Percentiles rank a stretch among this genome's conserved stretches.
phyloP scores from a whole-genome alignment of 495 filamentous ascomycete species.

The Podospora fimiseda region DNA sequence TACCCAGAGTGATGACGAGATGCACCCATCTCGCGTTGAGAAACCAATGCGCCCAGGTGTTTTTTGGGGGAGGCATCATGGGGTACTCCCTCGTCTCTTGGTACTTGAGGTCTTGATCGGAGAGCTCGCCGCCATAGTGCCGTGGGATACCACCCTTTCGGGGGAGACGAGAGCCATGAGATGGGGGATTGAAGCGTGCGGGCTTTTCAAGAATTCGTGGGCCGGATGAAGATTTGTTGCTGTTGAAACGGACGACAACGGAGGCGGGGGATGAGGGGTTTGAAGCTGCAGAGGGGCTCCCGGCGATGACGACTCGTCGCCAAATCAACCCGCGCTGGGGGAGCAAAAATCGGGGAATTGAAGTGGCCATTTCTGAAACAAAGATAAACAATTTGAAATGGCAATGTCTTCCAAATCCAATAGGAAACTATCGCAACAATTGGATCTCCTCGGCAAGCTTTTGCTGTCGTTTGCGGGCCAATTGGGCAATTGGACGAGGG shows the following conservation, averaged over 20 bases:
- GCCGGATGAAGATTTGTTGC: constrained; percentile 1
- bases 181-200: constrained; percentile 76
- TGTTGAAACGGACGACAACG: constrained; percentile 12
- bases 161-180: constrained; percentile 61
- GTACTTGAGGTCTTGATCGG: constrained; percentile 50
- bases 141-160: constrained; percentile 33
- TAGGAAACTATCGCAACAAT: background rate
- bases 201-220: constrained; percentile 67
- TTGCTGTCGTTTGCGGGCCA: constrained; percentile 19
- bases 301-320: constrained; percentile 21
- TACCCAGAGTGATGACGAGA: constrained; percentile 69
- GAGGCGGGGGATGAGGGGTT: constrained; percentile 2
- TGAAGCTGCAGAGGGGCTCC: background rate
- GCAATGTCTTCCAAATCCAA: background rate
- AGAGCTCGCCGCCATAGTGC: constrained; percentile 64
- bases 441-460: too few relatives aligned
- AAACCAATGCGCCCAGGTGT: constrained; percentile 70
- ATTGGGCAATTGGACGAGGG: constrained; percentile 7
- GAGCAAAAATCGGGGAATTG: constrained; percentile 50
- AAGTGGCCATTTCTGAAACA: constrained; percentile 16
- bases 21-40: constrained; percentile 67
- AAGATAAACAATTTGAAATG: background rate
- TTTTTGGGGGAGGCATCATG: constrained; percentile 69
- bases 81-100: constrained; percentile 68
- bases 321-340: constrained; percentile 44